Conservation (phyloP, 495 filamentous ascomycete genomes). For the Penicillium odoratum region DNA sequence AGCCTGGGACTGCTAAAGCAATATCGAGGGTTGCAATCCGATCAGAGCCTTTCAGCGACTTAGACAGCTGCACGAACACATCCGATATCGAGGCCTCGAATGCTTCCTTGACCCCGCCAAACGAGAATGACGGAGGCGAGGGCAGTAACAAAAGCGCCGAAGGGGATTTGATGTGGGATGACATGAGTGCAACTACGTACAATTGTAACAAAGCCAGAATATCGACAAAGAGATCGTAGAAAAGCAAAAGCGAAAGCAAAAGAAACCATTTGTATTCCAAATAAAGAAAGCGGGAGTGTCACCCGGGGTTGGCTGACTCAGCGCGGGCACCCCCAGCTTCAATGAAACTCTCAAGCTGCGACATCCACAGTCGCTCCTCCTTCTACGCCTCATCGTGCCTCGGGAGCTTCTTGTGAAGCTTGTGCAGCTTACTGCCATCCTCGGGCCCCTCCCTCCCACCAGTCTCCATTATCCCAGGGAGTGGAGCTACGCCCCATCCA, state of each 20-base stretch:
- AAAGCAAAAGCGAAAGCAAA: background rate
- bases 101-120: conserved; percentile 37
- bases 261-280: conserved; percentile 1
- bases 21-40: conserved; percentile 43
- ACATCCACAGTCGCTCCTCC: conserved; percentile 7
- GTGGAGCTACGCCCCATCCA: conserved; percentile 26
- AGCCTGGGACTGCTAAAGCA: conserved; percentile 41
- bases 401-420: conserved; percentile 9
- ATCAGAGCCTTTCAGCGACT: conserved; percentile 29
- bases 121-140: conserved; percentile 41
- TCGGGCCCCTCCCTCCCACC: conserved; percentile 8
- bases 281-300: conserved; percentile 1
- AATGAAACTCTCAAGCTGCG: conserved; percentile 8
- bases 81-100: conserved; percentile 42
- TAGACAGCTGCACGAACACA: conserved; percentile 31
- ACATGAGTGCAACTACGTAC: conserved; percentile 19
- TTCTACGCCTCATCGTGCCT: conserved; percentile 1
- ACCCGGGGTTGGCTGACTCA: conserved; percentile 21
- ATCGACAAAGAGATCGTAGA: background rate
- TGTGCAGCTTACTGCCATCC: background rate
- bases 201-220: background rate
- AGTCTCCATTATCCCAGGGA: conserved; percentile 11
- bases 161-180: conserved; percentile 23
- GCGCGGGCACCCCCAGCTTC: conserved; percentile 18
- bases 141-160: conserved; percentile 51